Base-by-base conservation (phyloP, 352 stramenopile species). In the Globisporangium carolinianum region DNA sequence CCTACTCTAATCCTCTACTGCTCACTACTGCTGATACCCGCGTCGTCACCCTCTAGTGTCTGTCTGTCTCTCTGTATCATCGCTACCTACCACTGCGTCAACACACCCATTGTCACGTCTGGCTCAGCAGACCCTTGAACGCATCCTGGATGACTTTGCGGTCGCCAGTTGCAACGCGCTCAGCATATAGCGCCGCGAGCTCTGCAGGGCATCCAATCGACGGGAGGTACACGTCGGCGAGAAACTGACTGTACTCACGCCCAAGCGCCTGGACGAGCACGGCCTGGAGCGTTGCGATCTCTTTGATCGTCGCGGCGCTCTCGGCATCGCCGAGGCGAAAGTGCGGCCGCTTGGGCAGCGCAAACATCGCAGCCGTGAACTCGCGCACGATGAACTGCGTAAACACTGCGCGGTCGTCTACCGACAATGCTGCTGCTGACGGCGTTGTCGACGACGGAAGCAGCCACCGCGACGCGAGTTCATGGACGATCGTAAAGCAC, bases 321-420 rank as follows among this genome's bases (percentile, higher is more conserved):
- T 91, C 77, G 58, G 83, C 75, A 51, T 94, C 84, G 52, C 85
- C 66, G 15, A 87, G 54, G 61, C 90, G 74, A 50, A 94, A 91
- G 58, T 92, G 77, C 39, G 69, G 60, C 54, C 76, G 69, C 58
- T 89, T 78, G 5, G 70, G 73, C 55, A 91, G 63, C 32, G 67
- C 18, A 58, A 92, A 94, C 75, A 92, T 87, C 42, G 80, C 75
- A 0, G 80, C 66, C 37, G 79, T 86, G 57, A 92, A 89, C 24
- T 82, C 67, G 56, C 87, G 75, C 10, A 91, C 72, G 2, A 82
- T 53, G 47, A 90, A 69, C 58, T 88, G 76, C 14, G 66, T 80
- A 56, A 89, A 87, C 9, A 57, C 65, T n/a, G 67, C 52, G 24
- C 67, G 77, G 49, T 68, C 64, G 32, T 87, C 72, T 1, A 49